These are phyloP conservation scores for Nissolia schottii DNA, from an alignment of 306 rosid genomes.

Conservation along the genomic window DNA sequence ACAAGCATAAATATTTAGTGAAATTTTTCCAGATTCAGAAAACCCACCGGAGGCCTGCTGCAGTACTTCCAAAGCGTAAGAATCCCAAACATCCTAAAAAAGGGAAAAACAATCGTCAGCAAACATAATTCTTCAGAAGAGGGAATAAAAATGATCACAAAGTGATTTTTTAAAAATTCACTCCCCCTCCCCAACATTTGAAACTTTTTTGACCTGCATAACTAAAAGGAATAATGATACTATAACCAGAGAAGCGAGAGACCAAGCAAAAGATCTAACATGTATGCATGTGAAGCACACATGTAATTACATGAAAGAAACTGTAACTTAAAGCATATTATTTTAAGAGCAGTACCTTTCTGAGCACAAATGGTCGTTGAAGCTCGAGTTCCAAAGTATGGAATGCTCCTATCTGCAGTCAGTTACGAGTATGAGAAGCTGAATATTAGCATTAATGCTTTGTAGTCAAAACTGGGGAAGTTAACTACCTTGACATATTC, in stretches of 20 bases:
- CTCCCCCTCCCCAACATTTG: neutral
- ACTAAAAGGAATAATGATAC: neutral
- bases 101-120: constrained; percentile 13
- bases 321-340: constrained; percentile 3
- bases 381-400: constrained; percentile 95
- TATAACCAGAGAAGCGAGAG: neutral
- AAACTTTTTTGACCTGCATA: neutral
- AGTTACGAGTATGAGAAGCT: constrained; percentile 16
- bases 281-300: neutral
- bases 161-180: neutral
- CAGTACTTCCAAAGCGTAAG: constrained; percentile 75
- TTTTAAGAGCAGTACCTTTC: constrained; percentile 49
- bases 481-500: constrained; percentile 80
- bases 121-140: neutral
- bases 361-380: constrained; percentile 88
- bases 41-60: constrained; percentile 81
- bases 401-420: constrained; percentile 78
- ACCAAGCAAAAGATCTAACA: constrained; percentile 1
- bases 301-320: neutral
- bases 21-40: neutral
- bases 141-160: neutral
- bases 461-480: neutral
- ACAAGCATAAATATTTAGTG: neutral
- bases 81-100: constrained; percentile 84
- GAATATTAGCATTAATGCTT: neutral